Base-by-base conservation (phyloP, 768 basidiomycete genomes). In the Coprinopsis marcescibilis region DNA sequence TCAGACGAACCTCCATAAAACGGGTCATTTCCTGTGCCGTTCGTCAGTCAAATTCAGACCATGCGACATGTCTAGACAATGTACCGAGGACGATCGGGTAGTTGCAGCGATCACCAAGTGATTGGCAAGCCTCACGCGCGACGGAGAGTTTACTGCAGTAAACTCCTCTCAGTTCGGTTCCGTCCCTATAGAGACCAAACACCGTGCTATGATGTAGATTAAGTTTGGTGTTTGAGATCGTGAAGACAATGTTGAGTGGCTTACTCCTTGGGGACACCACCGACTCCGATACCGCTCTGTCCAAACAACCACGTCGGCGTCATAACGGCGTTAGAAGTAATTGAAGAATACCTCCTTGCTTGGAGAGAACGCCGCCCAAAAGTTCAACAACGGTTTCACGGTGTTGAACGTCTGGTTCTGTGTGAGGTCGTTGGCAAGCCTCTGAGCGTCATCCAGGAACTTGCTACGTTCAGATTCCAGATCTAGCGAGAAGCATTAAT, bases 361-460 rank as follows among this genome's bases (percentile, higher is more conserved):
- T 0, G 87, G 80, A 15, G 82, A 69, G 53, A 86, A 89, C 0
- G 83, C 83, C 4, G 82, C 86, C 84, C 85, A 90, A 53, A 89
- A 86, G 57, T 89, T 89, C 52, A 89, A 64, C 37, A 89, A 65
- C 2, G 85, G 85, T 54, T 76, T 77, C 15, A 90, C 85, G 0
- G 84, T 81, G 51, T 81, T 72, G 60, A 88, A 89, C 0, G 87
- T 88, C 52, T 85, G 81, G 56, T 87, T 87, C 23, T 72, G 63
- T 2, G 86, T 80, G 26, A 89, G 69, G 57, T 86, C 87, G 36
- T 73, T 58, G 0, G 83, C 87, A 8, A 89, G 76, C 23, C 81
- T 72, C 42, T 61, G 60, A 2, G 85, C 83, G 53, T 89, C 87
- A 29, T 69, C 60, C 34, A 88, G 48, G 55, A 89, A 89, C 54